Percentiles rank a stretch among this genome's conserved stretches.
Evolutionary conservation across 164 flowering plant genomes (phyloP).

Genomic region (Annona cherimola): DNA sequence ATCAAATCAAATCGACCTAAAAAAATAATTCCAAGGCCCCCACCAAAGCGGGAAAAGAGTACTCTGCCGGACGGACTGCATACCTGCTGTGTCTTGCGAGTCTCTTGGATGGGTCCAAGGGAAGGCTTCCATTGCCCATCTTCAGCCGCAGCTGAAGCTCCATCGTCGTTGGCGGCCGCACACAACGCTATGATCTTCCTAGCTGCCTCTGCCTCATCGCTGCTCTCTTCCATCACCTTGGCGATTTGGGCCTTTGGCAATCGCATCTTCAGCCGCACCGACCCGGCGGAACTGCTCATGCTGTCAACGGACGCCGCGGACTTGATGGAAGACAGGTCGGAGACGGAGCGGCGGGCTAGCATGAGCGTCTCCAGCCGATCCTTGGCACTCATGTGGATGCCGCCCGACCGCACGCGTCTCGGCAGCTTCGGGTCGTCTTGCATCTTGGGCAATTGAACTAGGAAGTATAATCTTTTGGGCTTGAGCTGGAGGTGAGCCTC

Average conservation of each 20-base stretch:
- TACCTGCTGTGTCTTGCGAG: conserved; percentile 4
- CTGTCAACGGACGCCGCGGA: background rate
- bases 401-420: conserved; percentile 37
- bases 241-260: conserved; percentile 50
- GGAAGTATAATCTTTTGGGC: conserved; percentile 42
- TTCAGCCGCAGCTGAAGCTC: background rate
- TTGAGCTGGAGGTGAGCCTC: conserved; percentile 36
- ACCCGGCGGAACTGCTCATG: conserved; percentile 13
- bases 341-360: conserved; percentile 35
- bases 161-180: conserved; percentile 10
- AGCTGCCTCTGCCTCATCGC: conserved; percentile 52
- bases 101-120: conserved; percentile 18
- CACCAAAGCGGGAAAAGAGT: background rate
- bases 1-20: too few relatives aligned
- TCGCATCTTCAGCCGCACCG: conserved; percentile 10
- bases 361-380: conserved; percentile 56
- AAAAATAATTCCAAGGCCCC: background rate
- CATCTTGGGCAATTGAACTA: conserved; percentile 39
- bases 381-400: conserved; percentile 45
- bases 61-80: background rate
- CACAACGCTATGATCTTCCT: conserved; percentile 60
- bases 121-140: conserved; percentile 9
- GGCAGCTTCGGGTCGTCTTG: conserved; percentile 16
- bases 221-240: conserved; percentile 55
- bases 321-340: conserved; percentile 31